Percentiles rank a stretch among this genome's conserved stretches.
phyloP scores from a whole-genome alignment of 495 filamentous ascomycete genomes.

The Annulohypoxylon nitens region DNA sequence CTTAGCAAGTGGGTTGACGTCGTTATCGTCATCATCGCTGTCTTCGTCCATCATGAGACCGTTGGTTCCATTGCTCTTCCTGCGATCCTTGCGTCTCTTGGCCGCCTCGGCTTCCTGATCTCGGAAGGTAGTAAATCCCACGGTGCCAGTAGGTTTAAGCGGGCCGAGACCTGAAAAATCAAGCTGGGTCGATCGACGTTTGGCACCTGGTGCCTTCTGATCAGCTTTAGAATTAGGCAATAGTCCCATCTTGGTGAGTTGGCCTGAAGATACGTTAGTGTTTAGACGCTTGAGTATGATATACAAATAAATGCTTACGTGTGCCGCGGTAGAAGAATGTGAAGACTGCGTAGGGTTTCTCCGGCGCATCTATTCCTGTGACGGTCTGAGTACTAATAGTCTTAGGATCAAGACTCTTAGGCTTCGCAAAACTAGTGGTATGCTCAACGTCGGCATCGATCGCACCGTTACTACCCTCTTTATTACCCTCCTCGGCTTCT shows the following conservation, averaged over 20 bases:
- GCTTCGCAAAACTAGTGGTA: conserved; percentile 98
- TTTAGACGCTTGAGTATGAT: conserved; percentile 19
- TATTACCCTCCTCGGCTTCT: conserved; percentile 62
- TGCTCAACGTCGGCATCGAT: conserved; percentile 85
- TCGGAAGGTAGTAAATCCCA: conserved; percentile 91
- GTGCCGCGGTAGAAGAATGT: conserved; percentile 98
- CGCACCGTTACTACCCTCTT: conserved; percentile 56
- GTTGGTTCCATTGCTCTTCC: conserved; percentile 64
- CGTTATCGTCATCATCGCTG: conserved; percentile 79
- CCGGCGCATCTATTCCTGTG: conserved; percentile 95
- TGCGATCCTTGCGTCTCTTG: conserved; percentile 67
- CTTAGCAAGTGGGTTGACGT: conserved; percentile 66
- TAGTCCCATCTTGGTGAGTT: conserved; percentile 95
- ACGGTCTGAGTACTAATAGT: conserved; percentile 98
- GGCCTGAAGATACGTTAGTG: conserved; percentile 66
- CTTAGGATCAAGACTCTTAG: conserved; percentile 96
- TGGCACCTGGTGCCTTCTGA: conserved; percentile 68
- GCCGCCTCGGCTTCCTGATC: conserved; percentile 69
- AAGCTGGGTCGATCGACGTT: conserved; percentile 80
- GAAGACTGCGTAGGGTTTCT: conserved; percentile 95
- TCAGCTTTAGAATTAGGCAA: conserved; percentile 71
- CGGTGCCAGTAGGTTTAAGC: conserved; percentile 82
- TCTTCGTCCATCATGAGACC: conserved; percentile 63
- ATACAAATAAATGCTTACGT: conserved; percentile 69
- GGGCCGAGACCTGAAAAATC: conserved; percentile 89